Base-by-base conservation (phyloP, 2,329 filamentous ascomycete genomes). In the Neonectria sp. region DNA sequence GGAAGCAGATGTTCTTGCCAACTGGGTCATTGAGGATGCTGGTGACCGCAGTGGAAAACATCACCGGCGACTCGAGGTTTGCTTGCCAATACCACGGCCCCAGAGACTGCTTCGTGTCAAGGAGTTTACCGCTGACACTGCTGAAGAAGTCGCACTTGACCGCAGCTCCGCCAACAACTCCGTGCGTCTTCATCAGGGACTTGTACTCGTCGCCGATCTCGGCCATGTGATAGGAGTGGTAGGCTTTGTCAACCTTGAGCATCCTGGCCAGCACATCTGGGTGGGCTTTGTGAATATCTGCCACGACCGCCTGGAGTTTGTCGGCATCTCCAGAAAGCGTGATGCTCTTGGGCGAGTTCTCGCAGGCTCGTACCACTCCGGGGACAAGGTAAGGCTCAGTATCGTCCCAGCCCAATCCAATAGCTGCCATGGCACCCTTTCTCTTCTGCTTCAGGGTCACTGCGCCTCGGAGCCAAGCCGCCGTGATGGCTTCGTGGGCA, bases 191-290 rank as follows among this genome's bases (percentile, higher is more conserved):
- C 15, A 56, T 58, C 55, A 65, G 59, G 24, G 49, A 63, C 15
- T 73, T 57, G 64, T 80, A 81, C 4, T 61, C 37, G 2, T 43
- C 46, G 12, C 75, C 75, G 12, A 79, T 72, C 3, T 71, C 70
- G 1, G 62, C 60, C 79, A 82, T 81, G 49, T 81, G 79, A 33
- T 78, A 73, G 0, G 83, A 85, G 72, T 85, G 83, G 60, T 84
- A 85, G 0, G 82, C 82, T 60, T 77, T 81, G n/a, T 82, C 77
- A 1, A 83, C 79, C 46, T 80, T 79, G 3, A 85, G 69, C 8
- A 74, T 52, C 2, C 79, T 74, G 2, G 78, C 75, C 21, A 81
- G 74, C 0, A 76, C 75, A 17, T 77, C 78, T 0, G 80, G 78
- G 6, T 73, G 63, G 0, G 64, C 71, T 9, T 71, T 29, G 56